phyloP scores from a whole-genome alignment of 176 grass and related monocot species.

The Oropetium thomaeum region DNA sequence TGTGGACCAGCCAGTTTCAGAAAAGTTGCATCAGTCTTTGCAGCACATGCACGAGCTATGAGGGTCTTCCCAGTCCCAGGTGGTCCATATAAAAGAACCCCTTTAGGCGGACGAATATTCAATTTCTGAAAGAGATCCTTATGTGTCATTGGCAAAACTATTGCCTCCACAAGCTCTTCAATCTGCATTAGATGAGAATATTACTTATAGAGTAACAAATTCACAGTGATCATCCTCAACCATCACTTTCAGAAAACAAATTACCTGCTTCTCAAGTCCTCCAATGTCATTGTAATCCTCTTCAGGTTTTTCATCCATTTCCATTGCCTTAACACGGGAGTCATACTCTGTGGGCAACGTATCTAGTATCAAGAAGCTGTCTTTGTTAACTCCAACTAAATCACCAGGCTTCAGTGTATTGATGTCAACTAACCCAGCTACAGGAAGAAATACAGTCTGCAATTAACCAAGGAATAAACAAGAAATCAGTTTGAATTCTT shows the following conservation, averaged over 20 bases:
- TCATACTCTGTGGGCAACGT: constrained; percentile 91
- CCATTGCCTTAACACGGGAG: constrained; percentile 92
- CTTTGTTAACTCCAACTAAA: constrained; percentile 93
- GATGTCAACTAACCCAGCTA: constrained; percentile 84
- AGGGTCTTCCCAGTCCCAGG: constrained; percentile 93
- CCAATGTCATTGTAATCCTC: constrained; percentile 97
- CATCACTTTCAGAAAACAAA: not conserved
- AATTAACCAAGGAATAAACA: constrained; percentile 7
- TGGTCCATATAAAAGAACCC: constrained; percentile 98
- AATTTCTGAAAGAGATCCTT: constrained; percentile 83
- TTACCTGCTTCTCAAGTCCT: constrained; percentile 91
- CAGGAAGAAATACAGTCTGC: constrained; percentile 92
- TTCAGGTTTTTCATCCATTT: constrained; percentile 91
- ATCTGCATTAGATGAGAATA: constrained; percentile 43
- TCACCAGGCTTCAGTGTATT: constrained; percentile 86
- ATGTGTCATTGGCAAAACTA: constrained; percentile 88
- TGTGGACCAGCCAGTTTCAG: constrained; percentile 91
- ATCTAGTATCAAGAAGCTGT: constrained; percentile 88
- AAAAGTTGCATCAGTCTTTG: constrained; percentile 92
- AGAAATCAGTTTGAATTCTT: not conserved
- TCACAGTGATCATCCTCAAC: not conserved
- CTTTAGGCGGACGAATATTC: constrained; percentile 87
- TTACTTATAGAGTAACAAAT: not conserved
- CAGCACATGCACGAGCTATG: constrained; percentile 91
- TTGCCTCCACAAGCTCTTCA: constrained; percentile 95